Percentiles rank a stretch among this genome's conserved stretches.
These are phyloP conservation scores for Dactylellina haptotyla DNA, from an alignment of 2,329 filamentous ascomycete species.

Conservation along the genomic window DNA sequence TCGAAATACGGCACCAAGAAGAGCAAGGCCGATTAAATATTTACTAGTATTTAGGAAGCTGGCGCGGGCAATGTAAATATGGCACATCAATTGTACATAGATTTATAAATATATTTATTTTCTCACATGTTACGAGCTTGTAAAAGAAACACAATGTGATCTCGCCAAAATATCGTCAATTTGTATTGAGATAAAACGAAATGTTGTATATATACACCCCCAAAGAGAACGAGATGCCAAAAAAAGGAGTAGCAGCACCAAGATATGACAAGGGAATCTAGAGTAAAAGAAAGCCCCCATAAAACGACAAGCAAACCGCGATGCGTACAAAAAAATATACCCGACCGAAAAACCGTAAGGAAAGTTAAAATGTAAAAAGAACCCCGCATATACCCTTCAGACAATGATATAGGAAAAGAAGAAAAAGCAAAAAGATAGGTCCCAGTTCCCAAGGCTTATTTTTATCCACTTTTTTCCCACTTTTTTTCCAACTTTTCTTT, in stretches of 20 bases:
- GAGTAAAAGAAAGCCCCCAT: constrained; percentile 2
- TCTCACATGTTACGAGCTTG: too few species aligned
- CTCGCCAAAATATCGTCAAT: not conserved
- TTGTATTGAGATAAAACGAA: not conserved
- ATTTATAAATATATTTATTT: too few species aligned
- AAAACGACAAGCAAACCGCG: not conserved
- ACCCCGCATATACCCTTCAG: too few species aligned
- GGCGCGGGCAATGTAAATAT: not conserved
- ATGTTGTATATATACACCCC: constrained; percentile 11
- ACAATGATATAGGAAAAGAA: too few species aligned
- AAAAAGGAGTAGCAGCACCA: too few species aligned
- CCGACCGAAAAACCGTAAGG: not conserved
- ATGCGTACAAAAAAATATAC: not conserved
- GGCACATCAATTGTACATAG: not conserved
- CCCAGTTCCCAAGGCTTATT: too few species aligned
- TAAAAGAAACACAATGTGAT: not conserved
- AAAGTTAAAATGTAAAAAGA: too few species aligned
- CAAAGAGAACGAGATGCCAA: not conserved
- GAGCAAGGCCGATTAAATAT: constrained; percentile 74
- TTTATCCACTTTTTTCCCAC: too few species aligned
- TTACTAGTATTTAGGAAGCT: not conserved
- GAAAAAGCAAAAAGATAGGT: too few species aligned
- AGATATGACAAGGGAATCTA: constrained; percentile 5
- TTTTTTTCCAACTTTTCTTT: too few species aligned
- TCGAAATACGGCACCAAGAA: constrained; percentile 99